Evolutionary conservation across 768 basidiomycete genomes (phyloP), one percentile per base, ranked within the genome.

Genomic region (Suillus discolor): DNA sequence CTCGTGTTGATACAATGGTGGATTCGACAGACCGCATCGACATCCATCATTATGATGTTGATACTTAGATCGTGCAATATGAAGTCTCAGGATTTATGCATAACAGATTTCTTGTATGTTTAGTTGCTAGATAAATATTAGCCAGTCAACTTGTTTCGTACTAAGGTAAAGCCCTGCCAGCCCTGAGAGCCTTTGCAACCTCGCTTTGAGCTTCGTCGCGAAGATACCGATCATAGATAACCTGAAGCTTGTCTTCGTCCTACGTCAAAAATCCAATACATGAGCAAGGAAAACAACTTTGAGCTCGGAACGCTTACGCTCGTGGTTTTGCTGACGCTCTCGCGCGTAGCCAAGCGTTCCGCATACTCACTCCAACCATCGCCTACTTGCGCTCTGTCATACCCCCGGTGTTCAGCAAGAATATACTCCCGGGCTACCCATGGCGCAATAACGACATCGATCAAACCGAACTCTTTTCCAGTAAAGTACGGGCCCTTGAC

Each of bases 201-300:
- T 83, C 84, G 65, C 84, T 83, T 71, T 84, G 81, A 2, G 85
- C 82, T 68, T 87, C 85, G 68, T 89, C 81, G 9, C 81, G 80
- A 47, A 89, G 75, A 71, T 87, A 89, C 4, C 87, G 81, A 9
- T 78, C 82, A 66, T 85, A 85, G 1, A 88, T 83, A 59, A 79
- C 80, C 5, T 75, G 73, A 54, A 83, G 80, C 69, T 87, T 81
- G 47, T 81, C 74, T 68, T 69, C 69, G 34, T 81, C 79, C 80
- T 80, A 63, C 11, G 18, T 28, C 3, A 61, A 20, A 12, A 31
- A 44, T 31, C 12, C 31, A 62, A 54, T 36, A 11, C 16, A 28
- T 63, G 38, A 55, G 38, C 18, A 28, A 63, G 20, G 67, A 23
- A 16, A 47, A 36, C 18, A 45, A 20, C 57, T 45, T 36, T 31